Percentiles rank a stretch among this genome's conserved stretches.
phyloP scores from a whole-genome alignment of 2,329 filamentous ascomycete species.

The Nannizzia gypsea region DNA sequence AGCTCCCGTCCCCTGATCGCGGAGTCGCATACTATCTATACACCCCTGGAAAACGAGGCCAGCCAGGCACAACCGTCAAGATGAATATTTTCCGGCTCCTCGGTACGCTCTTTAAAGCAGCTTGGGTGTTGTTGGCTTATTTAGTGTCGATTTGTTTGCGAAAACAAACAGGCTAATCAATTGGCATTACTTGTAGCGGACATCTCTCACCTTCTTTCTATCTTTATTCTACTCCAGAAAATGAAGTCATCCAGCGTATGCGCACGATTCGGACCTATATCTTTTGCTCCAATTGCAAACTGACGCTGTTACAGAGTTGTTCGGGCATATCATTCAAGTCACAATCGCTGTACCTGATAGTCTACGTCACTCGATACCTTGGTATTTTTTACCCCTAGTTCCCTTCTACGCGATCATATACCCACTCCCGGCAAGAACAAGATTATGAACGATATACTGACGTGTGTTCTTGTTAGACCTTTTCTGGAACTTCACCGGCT shows the following conservation, averaged over 20 bases:
- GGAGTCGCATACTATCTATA: neutral
- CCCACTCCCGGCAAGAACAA: neutral
- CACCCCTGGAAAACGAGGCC: neutral
- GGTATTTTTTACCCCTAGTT: conserved; percentile 38
- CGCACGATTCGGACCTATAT: conserved; percentile 11
- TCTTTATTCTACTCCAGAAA: conserved; percentile 90
- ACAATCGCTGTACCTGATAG: conserved; percentile 84
- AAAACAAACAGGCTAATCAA: neutral
- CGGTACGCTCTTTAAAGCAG: conserved; percentile 36
- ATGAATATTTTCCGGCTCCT: conserved; percentile 62
- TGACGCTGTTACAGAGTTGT: conserved; percentile 57
- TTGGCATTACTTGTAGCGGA: conserved; percentile 51
- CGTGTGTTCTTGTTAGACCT: conserved; percentile 50
- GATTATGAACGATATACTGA: neutral
- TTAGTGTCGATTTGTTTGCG: neutral
- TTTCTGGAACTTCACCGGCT: conserved; percentile 69
- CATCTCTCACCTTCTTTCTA: conserved; percentile 87
- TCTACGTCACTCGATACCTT: conserved; percentile 89
- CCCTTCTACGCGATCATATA: neutral
- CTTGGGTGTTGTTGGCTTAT: neutral
- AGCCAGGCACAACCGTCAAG: conserved; percentile 20
- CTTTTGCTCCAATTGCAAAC: neutral
- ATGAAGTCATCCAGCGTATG: conserved; percentile 84
- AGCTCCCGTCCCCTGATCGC: neutral
- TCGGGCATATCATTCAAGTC: conserved; percentile 98